Evolutionary conservation across 805 yeast genomes (phyloP), one percentile per base, ranked within the genome.

Genomic region (Metschnikowia arizonensis): DNA sequence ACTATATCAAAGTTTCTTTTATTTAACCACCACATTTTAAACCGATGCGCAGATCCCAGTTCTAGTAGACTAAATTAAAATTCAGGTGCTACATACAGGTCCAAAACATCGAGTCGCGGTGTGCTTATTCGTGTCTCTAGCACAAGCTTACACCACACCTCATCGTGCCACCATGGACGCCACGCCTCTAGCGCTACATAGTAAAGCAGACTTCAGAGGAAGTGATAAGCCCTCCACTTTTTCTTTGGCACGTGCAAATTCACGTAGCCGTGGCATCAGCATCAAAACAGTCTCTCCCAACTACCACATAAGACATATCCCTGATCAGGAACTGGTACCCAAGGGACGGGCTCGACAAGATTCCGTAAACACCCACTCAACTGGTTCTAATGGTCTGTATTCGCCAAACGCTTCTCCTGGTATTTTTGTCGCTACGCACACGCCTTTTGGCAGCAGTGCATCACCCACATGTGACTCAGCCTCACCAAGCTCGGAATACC

Each of bases 201-300:
- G 8, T 25, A 15, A 36, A 12, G 12, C 25, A 19, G 25, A 37
- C 24, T 8, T 31, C 26, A 24, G 24, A 9, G 7, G 25, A n/a
- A 19, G 25, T 30, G 18, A n/a, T 12, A 8, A n/a, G 5, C 18
- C 40, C 14, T 26, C 40, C 2, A 8, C 31, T 3, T 21, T 8
- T 15, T 19, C 33, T 14, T 37, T 37, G 40, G 23, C 32, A 8
- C 40, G 40, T 18, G 40, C 40, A 8, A 42, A 45, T 35, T 47
- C 55, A 15, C 55, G 66, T 44, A 40, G 59, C 17, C 62, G 61
- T 33, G 73, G 73, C 2, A 62, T 69, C 30, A 62, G 61, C 39
- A 49, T 69, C 21, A 63, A 64, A 44, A 49, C 56, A 17, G 58
- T 54, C 2, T 45, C 47, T 3, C 50, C 52, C n/a, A 23, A 10